A percentile compares a stretch with the other conserved stretches of the same genome.
These are phyloP conservation scores for Lipomyces sp. DNA, from an alignment of 805 yeast genomes.

Conservation along the genomic window DNA sequence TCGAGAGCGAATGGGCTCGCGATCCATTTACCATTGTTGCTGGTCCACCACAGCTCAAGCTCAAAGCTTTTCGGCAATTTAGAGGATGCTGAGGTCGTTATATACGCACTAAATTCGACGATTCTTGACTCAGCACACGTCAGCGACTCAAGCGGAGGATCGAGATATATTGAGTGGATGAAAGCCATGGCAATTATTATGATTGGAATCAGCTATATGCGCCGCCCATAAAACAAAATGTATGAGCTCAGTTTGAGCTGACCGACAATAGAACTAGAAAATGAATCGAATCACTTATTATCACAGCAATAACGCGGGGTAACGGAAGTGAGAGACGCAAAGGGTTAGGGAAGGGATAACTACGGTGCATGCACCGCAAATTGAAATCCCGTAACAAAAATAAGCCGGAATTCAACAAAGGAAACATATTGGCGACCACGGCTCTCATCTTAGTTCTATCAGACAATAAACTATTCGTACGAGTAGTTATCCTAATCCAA, in stretches of 20 bases:
- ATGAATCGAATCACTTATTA: background rate
- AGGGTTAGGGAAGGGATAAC: too few species aligned
- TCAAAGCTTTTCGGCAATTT: constrained; percentile 15
- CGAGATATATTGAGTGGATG: constrained; percentile 2
- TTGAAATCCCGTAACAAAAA: too few species aligned
- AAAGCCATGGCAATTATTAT: background rate
- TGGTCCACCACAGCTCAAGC: constrained; percentile 34
- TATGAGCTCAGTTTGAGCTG: background rate
- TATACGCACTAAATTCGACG: constrained; percentile 26
- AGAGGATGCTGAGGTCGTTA: background rate
- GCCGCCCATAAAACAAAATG: background rate
- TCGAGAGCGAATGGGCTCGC: constrained; percentile 13
- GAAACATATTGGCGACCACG: too few species aligned
- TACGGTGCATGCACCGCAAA: too few species aligned
- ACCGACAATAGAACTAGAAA: background rate
- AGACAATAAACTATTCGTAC: too few species aligned
- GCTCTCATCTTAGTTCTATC: too few species aligned
- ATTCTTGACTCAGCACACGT: constrained; percentile 25
- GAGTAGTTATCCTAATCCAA: background rate
- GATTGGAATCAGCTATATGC: background rate
- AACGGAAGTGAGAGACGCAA: too few species aligned
- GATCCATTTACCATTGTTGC: constrained; percentile 22
- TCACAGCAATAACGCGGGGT: too few species aligned
- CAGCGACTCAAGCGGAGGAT: constrained; percentile 28
- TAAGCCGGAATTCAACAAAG: too few species aligned